Evolutionary conservation across 495 filamentous ascomycete genomes (phyloP), one percentile per base, ranked within the genome.

Genomic region (Lasiosphaeria ovina): DNA sequence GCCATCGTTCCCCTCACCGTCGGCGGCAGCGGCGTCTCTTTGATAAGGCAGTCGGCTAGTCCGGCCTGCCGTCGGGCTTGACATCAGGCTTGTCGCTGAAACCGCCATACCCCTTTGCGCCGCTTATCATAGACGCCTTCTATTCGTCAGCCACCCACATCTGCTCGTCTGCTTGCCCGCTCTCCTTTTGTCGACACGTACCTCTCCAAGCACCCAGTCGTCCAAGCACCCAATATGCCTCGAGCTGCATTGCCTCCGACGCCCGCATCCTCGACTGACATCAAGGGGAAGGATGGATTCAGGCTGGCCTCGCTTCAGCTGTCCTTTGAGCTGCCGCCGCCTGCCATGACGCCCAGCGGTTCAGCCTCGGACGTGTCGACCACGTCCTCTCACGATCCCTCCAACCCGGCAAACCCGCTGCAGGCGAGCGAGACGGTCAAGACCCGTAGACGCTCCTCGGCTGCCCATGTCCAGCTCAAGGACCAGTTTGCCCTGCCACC

Each of bases 211-310:
- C 44, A 47, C 47, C 24, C 24, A 24, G 24, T 24, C 24, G 24
- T 2, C 24, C 24, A 24, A 36, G 32, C 12, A 52, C 14, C 17
- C 48, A 58, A 47, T 65, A 94, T 95, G 90, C 87, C 89, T 77
- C 87, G 82, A 52, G 77, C 83, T 51, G 79, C 79, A 57, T 78
- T 87, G 50, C 92, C 89, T 45, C 92, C 91, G 47, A 96, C 93
- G 6, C 93, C 93, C 33, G 86, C 86, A 54, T 89, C 91, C 54
- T 95, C 91, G 11, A 87, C 87, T 44, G 92, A 95, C 67, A 87
- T 97, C 66, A 81, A 83, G 36, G 86, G 87, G 63, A 89, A 94
- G 72, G 88, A 93, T 62, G 82, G 87, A 61, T 76, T 81, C 38
- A 87, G 90, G 64, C 73, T 78, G 10, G 66, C 76, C 6, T 68